Conservation (phyloP, 805 yeast species). For the Blastobotrys parvus region DNA sequence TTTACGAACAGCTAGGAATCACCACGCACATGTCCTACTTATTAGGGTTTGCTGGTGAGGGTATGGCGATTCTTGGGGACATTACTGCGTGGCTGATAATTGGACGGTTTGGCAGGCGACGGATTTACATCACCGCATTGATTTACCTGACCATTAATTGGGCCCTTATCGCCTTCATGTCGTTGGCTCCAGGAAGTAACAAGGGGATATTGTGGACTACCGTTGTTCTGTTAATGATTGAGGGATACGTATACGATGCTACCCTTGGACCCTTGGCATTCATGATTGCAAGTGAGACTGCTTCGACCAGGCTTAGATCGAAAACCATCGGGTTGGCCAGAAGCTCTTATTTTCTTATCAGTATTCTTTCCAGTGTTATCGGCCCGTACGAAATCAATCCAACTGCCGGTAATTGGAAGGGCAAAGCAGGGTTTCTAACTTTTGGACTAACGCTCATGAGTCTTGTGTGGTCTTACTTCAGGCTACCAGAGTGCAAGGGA, state of each 20-base stretch:
- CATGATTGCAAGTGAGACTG: conserved; percentile 34
- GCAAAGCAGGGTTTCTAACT: conserved; percentile 42
- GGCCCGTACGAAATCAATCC: conserved; percentile 41
- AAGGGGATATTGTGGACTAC: conserved; percentile 19
- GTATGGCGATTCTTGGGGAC: conserved; percentile 39
- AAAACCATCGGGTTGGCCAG: conserved; percentile 36
- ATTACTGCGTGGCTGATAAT: conserved; percentile 8
- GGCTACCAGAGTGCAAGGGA: conserved; percentile 47
- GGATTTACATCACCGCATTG: conserved; percentile 11
- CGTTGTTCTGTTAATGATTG: conserved; percentile 39
- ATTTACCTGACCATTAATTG: conserved; percentile 15
- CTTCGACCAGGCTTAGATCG: conserved; percentile 34
- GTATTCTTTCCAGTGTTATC: conserved; percentile 25
- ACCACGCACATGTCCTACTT: conserved; percentile 32
- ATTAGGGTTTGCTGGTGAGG: conserved; percentile 38
- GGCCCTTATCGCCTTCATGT: conserved; percentile 7
- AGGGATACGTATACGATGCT: conserved; percentile 36
- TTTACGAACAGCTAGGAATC: conserved; percentile 20
- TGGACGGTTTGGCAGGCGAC: conserved; percentile 6
- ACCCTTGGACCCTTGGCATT: conserved; percentile 37
- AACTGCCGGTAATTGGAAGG: conserved; percentile 36
- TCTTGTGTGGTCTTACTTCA: conserved; percentile 37
- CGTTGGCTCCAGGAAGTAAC: conserved; percentile 3
- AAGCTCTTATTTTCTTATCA: conserved; percentile 18
- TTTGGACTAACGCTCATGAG: conserved; percentile 29